phyloP scores from a whole-genome alignment of 2,329 filamentous ascomycete genomes.

The Cryphonectria radicalis region DNA sequence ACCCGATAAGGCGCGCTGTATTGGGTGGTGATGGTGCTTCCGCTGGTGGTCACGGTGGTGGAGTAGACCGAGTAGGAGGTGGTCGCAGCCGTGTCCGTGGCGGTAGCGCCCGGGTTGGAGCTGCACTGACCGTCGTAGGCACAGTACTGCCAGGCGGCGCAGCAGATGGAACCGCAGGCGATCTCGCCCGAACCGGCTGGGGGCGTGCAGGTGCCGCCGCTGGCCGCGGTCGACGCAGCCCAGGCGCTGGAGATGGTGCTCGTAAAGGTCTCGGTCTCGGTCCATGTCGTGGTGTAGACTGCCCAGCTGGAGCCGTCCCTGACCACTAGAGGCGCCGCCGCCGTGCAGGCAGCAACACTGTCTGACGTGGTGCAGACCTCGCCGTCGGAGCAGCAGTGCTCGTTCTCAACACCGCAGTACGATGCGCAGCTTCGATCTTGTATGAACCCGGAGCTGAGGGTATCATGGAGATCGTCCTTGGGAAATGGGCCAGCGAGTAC shows the following conservation, averaged over 20 bases:
- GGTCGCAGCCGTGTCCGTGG: constrained; percentile 49
- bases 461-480: constrained; percentile 52
- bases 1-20: constrained; percentile 56
- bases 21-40: constrained; percentile 56
- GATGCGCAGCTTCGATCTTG: constrained; percentile 53
- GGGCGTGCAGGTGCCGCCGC: constrained; percentile 54
- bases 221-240: constrained; percentile 49
- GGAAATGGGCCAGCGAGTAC: constrained; percentile 54
- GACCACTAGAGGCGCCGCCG: constrained; percentile 34
- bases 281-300: constrained; percentile 62
- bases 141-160: constrained; percentile 71
- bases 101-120: constrained; percentile 45
- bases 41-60: constrained; percentile 47
- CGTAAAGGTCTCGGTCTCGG: constrained; percentile 62
- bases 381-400: constrained; percentile 57
- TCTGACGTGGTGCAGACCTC: constrained; percentile 57
- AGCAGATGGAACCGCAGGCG: constrained; percentile 72
- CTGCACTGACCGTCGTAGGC: constrained; percentile 61
- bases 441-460: constrained; percentile 53
- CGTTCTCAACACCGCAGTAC: constrained; percentile 59
- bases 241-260: constrained; percentile 60
- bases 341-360: constrained; percentile 55
- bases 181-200: constrained; percentile 55
- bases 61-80: constrained; percentile 34
- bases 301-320: constrained; percentile 35